Evolutionary conservation across 805 yeast species (phyloP), one percentile per base, ranked within the genome.

Genomic region (Metschnikowia bowlesiae): DNA sequence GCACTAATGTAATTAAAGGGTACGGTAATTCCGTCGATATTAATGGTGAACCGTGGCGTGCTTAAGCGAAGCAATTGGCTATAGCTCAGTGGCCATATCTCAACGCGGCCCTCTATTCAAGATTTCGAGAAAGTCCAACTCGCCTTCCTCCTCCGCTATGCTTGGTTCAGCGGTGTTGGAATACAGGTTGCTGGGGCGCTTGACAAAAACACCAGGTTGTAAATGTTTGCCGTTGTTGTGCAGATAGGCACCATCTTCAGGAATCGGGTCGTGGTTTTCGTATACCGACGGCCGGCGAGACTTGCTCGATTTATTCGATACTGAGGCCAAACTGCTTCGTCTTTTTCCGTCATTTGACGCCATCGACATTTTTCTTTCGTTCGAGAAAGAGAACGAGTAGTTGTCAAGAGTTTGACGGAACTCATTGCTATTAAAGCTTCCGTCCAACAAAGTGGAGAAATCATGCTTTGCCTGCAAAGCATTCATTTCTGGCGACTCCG

Each of bases 41-140:
- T 39, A 29, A 11, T 39, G 34, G 16, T 39, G 34, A 31, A 29
- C 14, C 16, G 30, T 4, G 43, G 42, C 30, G 32, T 28, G 42
- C 8, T 30, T 8, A 39, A n/a, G 29, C 22, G n/a, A 39, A 26
- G 41, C 31, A n/a, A 26, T 16, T 39, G 10, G n/a, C 14, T 11
- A 37, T 7, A 14, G 39, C 29, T 18, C 39, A 22, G 9, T 16
- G 14, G 14, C 26, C 28, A 8, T 37, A 26, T 13, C 6, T 39
- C 41, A 39, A 2, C 32, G 31, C 6, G 58, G 60, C n/a, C 79
- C 81, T 33, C 62, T 65, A 35, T 67, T 69, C 51, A 78, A 66
- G 53, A 78, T 75, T 52, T 76, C 82, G 56, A 77, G 46, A 46
- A 78, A 66, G 56, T 77, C 82, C 62, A 78, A 65, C 48, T 71